Evolutionary conservation across 371 early-diverging fungal genomes (phyloP).

Genomic region (Mucor plumbeus): DNA sequence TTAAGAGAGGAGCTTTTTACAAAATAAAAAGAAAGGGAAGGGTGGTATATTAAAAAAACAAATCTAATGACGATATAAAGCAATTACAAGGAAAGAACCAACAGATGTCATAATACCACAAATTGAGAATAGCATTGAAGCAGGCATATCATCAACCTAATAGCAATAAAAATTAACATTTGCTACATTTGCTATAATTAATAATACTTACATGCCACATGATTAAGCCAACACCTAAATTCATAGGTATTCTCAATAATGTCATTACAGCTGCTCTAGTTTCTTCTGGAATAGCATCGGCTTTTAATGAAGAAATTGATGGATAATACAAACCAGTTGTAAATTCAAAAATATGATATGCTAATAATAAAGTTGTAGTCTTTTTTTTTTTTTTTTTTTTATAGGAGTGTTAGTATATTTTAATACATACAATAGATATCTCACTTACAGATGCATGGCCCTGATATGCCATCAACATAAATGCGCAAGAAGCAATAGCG

Average conservation of each 20-base stretch:
- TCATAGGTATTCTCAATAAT: constrained; percentile 78
- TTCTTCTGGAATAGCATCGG: constrained; percentile 74
- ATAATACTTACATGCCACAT: constrained; percentile 60
- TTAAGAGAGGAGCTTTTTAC: not conserved
- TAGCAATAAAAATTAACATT: not conserved
- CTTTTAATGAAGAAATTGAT: constrained; percentile 68
- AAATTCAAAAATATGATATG: constrained; percentile 67
- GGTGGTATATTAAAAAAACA: not conserved
- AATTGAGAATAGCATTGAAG: constrained; percentile 25
- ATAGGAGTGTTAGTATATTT: not conserved
- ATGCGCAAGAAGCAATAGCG: constrained; percentile 41
- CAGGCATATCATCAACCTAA: constrained; percentile 29
- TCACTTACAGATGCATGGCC: constrained; percentile 37
- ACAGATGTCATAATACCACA: constrained; percentile 32
- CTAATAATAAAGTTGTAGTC: constrained; percentile 23
- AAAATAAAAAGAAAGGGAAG: not conserved
- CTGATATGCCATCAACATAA: constrained; percentile 42
- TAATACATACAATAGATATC: not conserved
- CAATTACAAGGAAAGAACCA: constrained; percentile 21
- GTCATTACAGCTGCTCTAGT: constrained; percentile 80
- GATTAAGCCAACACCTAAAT: constrained; percentile 72
- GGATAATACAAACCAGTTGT: constrained; percentile 83
- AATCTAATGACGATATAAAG: constrained; percentile 24
- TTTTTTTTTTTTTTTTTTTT: not conserved
- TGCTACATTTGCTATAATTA: not conserved